phyloP scores from a whole-genome alignment of 768 basidiomycete genomes.

The Suillus fuscotomentosus region DNA sequence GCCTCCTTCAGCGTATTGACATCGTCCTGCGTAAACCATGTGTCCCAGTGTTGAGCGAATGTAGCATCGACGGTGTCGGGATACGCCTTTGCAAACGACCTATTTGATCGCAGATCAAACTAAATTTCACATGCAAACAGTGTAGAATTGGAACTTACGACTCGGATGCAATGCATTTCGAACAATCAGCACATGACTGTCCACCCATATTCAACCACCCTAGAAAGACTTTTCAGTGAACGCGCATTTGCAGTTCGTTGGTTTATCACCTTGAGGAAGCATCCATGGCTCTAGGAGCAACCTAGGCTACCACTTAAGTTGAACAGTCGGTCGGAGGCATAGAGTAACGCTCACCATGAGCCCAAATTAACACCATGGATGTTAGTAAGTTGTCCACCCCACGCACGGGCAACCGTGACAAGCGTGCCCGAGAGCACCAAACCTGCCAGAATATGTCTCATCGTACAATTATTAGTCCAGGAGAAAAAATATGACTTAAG shows the following conservation, averaged over 20 bases:
- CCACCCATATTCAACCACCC: conserved; percentile 81
- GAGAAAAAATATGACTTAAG: not conserved
- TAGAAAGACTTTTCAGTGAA: conserved; percentile 20
- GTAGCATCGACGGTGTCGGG: conserved; percentile 55
- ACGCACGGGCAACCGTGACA: conserved; percentile 9
- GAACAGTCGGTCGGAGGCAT: not conserved
- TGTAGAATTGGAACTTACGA: conserved; percentile 40
- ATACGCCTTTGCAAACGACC: conserved; percentile 59
- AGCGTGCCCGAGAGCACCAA: conserved; percentile 17
- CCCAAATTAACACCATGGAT: conserved; percentile 75
- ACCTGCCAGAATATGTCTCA: conserved; percentile 17
- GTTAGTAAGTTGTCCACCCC: conserved; percentile 33
- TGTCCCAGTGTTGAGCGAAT: conserved; percentile 69
- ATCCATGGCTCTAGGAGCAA: conserved; percentile 81
- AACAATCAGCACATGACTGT: conserved; percentile 54
- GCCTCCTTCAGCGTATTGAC: conserved; percentile 48
- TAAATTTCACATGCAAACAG: not conserved
- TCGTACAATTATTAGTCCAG: not conserved
- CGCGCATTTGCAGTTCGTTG: not conserved
- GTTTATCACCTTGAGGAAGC: conserved; percentile 56
- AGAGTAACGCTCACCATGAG: conserved; percentile 44
- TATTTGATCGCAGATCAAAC: conserved; percentile 21
- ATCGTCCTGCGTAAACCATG: conserved; percentile 70
- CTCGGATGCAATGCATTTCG: conserved; percentile 62
- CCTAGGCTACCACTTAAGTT: conserved; percentile 39